These are phyloP conservation scores for Sonneratia caseolaris DNA, from an alignment of 345 rosid genomes.

Conservation along the genomic window DNA sequence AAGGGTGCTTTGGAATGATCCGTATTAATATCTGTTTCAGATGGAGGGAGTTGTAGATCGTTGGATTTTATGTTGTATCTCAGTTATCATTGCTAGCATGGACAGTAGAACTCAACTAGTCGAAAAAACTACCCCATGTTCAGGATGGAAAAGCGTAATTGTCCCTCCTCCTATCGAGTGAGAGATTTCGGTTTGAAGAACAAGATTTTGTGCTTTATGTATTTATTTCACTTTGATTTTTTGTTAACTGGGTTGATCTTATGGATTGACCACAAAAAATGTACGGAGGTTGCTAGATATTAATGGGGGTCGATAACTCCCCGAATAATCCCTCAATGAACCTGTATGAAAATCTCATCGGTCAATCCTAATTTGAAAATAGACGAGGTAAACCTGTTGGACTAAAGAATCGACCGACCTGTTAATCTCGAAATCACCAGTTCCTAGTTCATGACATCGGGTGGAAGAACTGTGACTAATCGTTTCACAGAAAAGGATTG, in stretches of 20 bases:
- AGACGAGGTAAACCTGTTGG: no score
- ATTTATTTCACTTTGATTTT: background rate
- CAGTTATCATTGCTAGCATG: background rate
- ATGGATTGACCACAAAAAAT: background rate
- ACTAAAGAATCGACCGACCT: no score
- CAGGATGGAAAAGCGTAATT: background rate
- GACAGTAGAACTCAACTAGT: background rate
- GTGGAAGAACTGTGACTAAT: background rate
- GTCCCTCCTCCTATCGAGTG: background rate
- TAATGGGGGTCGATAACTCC: no score
- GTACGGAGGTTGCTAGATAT: no score
- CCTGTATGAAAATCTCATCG: no score
- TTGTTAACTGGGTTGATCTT: background rate
- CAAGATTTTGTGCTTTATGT: background rate
- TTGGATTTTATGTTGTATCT: background rate
- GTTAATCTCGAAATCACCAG: no score
- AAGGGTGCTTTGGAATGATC: background rate
- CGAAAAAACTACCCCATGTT: background rate
- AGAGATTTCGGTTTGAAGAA: background rate
- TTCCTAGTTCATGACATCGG: background rate
- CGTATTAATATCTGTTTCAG: background rate
- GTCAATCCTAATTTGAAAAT: no score
- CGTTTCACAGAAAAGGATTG: background rate
- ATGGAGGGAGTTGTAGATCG: background rate
- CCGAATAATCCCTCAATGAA: no score